A percentile compares a stretch with the other conserved stretches of the same genome.
Conservation (phyloP, 176 grass and related monocot genomes). For the Carex scoparia region DNA sequence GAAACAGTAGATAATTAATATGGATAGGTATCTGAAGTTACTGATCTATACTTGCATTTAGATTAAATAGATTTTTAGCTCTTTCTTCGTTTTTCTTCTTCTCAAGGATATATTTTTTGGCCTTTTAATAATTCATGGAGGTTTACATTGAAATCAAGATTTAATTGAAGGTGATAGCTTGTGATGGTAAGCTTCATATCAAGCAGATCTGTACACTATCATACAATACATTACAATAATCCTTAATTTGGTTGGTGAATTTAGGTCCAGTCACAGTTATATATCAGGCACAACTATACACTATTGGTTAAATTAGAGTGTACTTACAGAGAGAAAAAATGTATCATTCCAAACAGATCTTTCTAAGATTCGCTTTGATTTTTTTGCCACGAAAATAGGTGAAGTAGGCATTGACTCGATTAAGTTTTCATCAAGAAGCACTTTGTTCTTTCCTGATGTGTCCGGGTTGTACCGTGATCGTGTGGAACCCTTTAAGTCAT, state of each 20-base stretch:
- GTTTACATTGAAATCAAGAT: background rate
- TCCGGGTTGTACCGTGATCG: conserved; percentile 96
- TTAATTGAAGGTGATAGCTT: background rate
- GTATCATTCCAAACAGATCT: conserved; percentile 99
- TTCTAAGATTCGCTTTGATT: conserved; percentile 76
- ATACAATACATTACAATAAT: background rate
- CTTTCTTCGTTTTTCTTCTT: background rate
- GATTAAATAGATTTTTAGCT: background rate
- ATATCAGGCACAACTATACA: background rate
- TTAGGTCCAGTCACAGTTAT: background rate
- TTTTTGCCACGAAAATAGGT: conserved; percentile 95
- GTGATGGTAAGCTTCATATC: background rate
- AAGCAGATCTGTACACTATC: too few relatives aligned
- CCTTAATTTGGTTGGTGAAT: background rate
- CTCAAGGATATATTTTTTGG: background rate
- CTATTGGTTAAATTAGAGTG: background rate
- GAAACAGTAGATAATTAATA: background rate
- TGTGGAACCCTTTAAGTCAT: conserved; percentile 92
- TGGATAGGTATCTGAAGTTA: background rate
- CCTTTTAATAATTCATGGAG: background rate
- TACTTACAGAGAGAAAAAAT: conserved; percentile 87
- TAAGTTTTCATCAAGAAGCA: conserved; percentile 96
- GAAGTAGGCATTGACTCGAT: conserved; percentile 94
- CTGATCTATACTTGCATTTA: background rate
- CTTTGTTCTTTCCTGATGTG: conserved; percentile 82